Percentiles rank a stretch among this genome's conserved stretches.
phyloP scores from a whole-genome alignment of 2,329 filamentous ascomycete genomes.

The Nigrograna mackinnonii region DNA sequence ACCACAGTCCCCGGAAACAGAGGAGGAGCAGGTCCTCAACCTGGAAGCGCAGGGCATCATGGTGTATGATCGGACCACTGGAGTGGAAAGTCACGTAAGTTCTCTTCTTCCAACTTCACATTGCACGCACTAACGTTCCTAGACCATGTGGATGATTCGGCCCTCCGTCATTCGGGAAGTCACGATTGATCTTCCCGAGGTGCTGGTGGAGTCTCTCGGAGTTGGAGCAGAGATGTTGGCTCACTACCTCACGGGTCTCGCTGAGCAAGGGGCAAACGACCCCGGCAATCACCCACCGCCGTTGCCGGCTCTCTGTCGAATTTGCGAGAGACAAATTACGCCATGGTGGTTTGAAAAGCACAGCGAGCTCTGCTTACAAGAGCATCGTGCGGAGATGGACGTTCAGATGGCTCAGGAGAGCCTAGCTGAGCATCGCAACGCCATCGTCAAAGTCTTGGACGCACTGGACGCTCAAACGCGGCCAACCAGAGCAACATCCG shows the following conservation, averaged over 20 bases:
- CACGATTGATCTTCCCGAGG: slow-evolving; percentile 87
- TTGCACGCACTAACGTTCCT: slow-evolving; percentile 3
- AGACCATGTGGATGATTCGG: slow-evolving; percentile 99
- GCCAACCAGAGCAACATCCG: slow-evolving; percentile 57
- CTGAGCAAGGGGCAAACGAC: slow-evolving; percentile 78
- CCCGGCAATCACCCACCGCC: slow-evolving; percentile 79
- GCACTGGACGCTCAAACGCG: slow-evolving; percentile 80
- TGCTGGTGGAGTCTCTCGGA: slow-evolving; percentile 90
- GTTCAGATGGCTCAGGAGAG: slow-evolving; percentile 95
- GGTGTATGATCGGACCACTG: slow-evolving; percentile 88
- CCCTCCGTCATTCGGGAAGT: slow-evolving; percentile 90
- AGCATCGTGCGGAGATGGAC: slow-evolving; percentile 96
- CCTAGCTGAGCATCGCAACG: slow-evolving; percentile 87
- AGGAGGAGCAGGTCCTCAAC: slow-evolving; percentile 61
- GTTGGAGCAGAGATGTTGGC: slow-evolving; percentile 94
- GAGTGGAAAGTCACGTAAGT: slow-evolving; percentile 87
- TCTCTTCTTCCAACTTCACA: too few relatives aligned
- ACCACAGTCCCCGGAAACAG: slow-evolving; percentile 31
- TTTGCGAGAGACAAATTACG: slow-evolving; percentile 95
- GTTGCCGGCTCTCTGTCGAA: slow-evolving; percentile 85
- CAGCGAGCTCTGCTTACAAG: slow-evolving; percentile 91
- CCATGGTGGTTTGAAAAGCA: slow-evolving; percentile 99
- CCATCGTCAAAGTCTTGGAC: slow-evolving; percentile 94
- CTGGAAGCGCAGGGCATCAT: slow-evolving; percentile 98
- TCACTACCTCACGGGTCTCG: slow-evolving; percentile 86